Conservation (phyloP, 345 rosid genomes). For the Odontarrhena argentea region DNA sequence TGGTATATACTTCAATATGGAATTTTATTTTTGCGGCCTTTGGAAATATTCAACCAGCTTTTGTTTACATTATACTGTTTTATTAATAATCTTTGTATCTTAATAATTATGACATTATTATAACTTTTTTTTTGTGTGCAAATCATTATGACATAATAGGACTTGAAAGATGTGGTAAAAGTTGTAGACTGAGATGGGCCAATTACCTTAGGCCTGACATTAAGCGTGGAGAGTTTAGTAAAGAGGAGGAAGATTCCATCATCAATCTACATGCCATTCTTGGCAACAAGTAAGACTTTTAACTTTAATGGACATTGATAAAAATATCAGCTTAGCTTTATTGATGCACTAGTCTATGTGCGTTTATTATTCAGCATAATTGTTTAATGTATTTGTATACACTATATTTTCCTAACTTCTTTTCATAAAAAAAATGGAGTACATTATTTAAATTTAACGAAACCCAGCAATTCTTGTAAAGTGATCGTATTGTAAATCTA, state of each 20-base stretch:
- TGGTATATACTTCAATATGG: conserved; percentile 26
- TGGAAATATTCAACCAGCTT: conserved; percentile 4
- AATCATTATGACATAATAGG: conserved; percentile 30
- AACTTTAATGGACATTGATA: neutral
- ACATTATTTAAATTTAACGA: neutral
- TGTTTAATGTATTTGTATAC: neutral
- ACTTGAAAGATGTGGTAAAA: conserved; percentile 54
- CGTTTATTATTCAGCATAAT: neutral
- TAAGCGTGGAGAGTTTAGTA: conserved; percentile 49
- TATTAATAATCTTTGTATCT: neutral
- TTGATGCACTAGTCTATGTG: neutral
- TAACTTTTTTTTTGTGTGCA: no score
- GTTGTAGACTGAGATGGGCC: conserved; percentile 53
- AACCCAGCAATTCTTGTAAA: no score
- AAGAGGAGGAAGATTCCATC: conserved; percentile 45
- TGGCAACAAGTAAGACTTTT: conserved; percentile 47
- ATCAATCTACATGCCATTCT: conserved; percentile 45
- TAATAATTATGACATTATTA: neutral
- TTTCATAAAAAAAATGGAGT: neutral
- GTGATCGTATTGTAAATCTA: no score
- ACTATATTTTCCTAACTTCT: neutral
- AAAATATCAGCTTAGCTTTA: neutral
- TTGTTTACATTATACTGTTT: conserved; percentile 20
- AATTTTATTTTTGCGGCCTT: neutral
- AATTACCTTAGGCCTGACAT: conserved; percentile 52